A percentile compares a stretch with the other conserved stretches of the same genome.
Evolutionary conservation across 169 alveolate species (phyloP).

Genomic region (Miamiensis avidus): DNA sequence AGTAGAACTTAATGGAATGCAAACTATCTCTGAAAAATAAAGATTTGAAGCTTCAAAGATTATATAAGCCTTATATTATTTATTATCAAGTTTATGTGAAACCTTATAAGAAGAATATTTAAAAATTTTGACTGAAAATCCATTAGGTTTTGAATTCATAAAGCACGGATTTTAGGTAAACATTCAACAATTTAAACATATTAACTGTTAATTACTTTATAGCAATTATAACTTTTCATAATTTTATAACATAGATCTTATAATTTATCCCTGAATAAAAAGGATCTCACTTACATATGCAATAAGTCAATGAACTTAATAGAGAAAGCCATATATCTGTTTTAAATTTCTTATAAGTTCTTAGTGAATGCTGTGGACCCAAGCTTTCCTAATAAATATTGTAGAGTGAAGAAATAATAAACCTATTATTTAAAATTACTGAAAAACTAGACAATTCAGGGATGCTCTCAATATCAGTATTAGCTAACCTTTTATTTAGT

Average conservation of each 20-base stretch:
- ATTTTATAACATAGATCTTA: neutral
- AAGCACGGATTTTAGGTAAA: neutral
- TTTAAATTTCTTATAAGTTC: constrained; percentile 9
- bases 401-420: neutral
- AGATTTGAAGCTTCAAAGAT: constrained; percentile 6
- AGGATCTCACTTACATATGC: neutral
- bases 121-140: constrained; percentile 8
- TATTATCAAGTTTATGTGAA: constrained; percentile 9
- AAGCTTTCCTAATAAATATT: neutral
- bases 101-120: constrained; percentile 13
- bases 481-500: too few relatives aligned
- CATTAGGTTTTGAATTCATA: neutral
- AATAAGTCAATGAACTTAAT: neutral
- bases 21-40: constrained; percentile 5
- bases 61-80: constrained; percentile 13
- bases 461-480: neutral
- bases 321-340: neutral
- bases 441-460: constrained; percentile 8
- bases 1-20: neutral
- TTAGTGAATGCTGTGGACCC: constrained; percentile 11
- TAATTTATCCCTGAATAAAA: neutral
- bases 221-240: neutral
- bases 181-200: neutral
- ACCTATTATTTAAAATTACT: neutral
- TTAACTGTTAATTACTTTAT: neutral